These are phyloP conservation scores for Rostrohypoxylon terebratum DNA, from an alignment of 495 filamentous ascomycete species.

Conservation along the genomic window DNA sequence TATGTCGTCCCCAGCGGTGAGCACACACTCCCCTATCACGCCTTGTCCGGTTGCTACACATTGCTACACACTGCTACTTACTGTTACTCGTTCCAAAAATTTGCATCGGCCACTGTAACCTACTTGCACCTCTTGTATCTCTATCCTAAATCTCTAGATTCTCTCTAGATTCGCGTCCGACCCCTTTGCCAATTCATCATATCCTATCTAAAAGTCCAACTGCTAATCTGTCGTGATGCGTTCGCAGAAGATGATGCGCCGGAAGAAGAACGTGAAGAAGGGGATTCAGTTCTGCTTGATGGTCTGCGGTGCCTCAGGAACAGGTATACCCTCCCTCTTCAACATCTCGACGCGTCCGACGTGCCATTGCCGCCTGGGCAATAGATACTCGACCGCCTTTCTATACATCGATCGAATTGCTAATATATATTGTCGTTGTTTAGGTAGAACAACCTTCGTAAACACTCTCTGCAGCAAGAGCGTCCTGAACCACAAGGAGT, in stretches of 20 bases:
- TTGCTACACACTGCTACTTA: slow-evolving; percentile 4
- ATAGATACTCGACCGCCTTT: slow-evolving; percentile 3
- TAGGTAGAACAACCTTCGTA: slow-evolving; percentile 97
- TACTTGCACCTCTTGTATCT: slow-evolving; percentile 8
- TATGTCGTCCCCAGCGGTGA: slow-evolving; percentile 56
- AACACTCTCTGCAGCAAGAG: slow-evolving; percentile 98
- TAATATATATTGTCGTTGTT: slow-evolving; percentile 43
- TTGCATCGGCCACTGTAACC: neutral
- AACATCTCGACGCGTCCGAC: slow-evolving; percentile 30
- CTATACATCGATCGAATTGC: slow-evolving; percentile 9
- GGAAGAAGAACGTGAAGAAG: slow-evolving; percentile 99
- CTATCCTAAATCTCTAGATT: slow-evolving; percentile 13
- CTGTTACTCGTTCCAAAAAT: neutral
- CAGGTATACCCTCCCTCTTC: slow-evolving; percentile 72
- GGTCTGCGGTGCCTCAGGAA: slow-evolving; percentile 99
- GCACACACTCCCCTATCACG: slow-evolving; percentile 49
- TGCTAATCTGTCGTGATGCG: slow-evolving; percentile 55
- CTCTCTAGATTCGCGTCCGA: slow-evolving; percentile 8
- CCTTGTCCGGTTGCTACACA: slow-evolving; percentile 39
- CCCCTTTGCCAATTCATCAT: slow-evolving; percentile 25
- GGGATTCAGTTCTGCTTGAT: slow-evolving; percentile 99
- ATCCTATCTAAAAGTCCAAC: slow-evolving; percentile 14
- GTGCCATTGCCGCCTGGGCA: slow-evolving; percentile 9
- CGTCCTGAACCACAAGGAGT: slow-evolving; percentile 87
- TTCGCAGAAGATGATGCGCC: slow-evolving; percentile 89